These are phyloP conservation scores for Epithemia pelagica DNA, from an alignment of 108 stramenopile genomes.

Conservation along the genomic window DNA sequence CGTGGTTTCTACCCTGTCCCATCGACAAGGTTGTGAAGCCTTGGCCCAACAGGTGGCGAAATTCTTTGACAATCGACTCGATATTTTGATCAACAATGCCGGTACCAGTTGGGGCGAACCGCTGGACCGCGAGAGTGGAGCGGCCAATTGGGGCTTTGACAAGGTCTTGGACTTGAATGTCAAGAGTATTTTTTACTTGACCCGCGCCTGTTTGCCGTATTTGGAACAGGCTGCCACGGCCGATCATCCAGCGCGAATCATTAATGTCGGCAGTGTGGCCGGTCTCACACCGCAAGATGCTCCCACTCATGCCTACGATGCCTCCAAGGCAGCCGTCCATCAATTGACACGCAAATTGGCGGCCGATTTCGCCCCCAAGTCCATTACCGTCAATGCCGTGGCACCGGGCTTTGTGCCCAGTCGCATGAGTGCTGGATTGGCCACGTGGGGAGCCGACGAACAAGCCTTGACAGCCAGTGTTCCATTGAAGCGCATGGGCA, in stretches of 20 bases:
- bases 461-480: conserved; percentile 23
- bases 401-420: conserved; percentile 86
- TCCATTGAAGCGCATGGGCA: conserved; percentile 81
- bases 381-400: conserved; percentile 87
- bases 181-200: conserved; percentile 87
- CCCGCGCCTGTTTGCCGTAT: conserved; percentile 79
- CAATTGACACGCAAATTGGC: conserved; percentile 86
- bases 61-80: conserved; percentile 56
- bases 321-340: conserved; percentile 89
- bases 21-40: conserved; percentile 72
- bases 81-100: conserved; percentile 82
- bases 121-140: conserved; percentile 53
- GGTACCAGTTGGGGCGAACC: conserved; percentile 64
- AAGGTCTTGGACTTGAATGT: conserved; percentile 91
- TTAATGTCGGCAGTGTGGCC: conserved; percentile 90
- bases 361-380: conserved; percentile 69
- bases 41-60: conserved; percentile 48
- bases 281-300: conserved; percentile 82
- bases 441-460: conserved; percentile 39
- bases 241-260: conserved; percentile 80
- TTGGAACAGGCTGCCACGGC: conserved; percentile 43
- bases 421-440: conserved; percentile 79
- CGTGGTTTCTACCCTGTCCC: conserved; percentile 70
- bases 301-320: conserved; percentile 93
- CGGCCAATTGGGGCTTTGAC: conserved; percentile 91